Evolutionary conservation across 306 rosid genomes (phyloP).

Genomic region (Oemleria cerasiformis): DNA sequence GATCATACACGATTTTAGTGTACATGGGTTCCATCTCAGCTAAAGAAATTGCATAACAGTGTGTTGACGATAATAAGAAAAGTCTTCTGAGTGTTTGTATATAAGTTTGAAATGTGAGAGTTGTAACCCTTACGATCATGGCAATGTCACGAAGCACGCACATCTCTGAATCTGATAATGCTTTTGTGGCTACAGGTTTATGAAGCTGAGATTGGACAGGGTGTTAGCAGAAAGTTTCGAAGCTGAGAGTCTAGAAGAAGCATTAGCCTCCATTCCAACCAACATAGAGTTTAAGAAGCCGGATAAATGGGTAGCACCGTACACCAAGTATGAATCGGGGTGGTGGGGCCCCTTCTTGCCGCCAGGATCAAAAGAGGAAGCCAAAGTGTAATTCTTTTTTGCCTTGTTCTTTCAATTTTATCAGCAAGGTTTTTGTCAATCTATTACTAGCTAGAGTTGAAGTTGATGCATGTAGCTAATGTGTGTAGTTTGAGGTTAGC

Average conservation of each 20-base stretch:
- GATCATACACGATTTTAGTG: background rate
- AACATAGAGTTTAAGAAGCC: slow-evolving; percentile 77
- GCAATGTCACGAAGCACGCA: background rate
- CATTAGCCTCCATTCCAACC: slow-evolving; percentile 78
- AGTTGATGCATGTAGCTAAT: slow-evolving; percentile 20
- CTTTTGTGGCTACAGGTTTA: slow-evolving; percentile 64
- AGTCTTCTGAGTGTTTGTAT: background rate
- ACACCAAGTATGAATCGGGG: slow-evolving; percentile 78
- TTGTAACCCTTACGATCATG: background rate
- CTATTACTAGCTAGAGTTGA: slow-evolving; percentile 5
- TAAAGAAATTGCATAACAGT: background rate
- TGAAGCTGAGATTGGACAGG: slow-evolving; percentile 97
- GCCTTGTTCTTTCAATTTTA: slow-evolving; percentile 8
- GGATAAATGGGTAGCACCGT: slow-evolving; percentile 92
- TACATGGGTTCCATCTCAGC: background rate
- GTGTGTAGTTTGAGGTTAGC: slow-evolving; percentile 11
- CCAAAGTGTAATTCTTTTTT: slow-evolving; percentile 40
- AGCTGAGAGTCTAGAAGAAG: slow-evolving; percentile 73
- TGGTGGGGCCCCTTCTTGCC: slow-evolving; percentile 91
- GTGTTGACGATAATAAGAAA: background rate
- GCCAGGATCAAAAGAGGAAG: slow-evolving; percentile 55
- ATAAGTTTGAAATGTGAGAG: background rate
- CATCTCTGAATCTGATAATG: slow-evolving; percentile 7
- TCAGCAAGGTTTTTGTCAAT: slow-evolving; percentile 16
- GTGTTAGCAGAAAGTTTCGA: slow-evolving; percentile 74